These are phyloP conservation scores for Fraxinus baroniana DNA, from an alignment of 305 asterid genomes.

Conservation along the genomic window DNA sequence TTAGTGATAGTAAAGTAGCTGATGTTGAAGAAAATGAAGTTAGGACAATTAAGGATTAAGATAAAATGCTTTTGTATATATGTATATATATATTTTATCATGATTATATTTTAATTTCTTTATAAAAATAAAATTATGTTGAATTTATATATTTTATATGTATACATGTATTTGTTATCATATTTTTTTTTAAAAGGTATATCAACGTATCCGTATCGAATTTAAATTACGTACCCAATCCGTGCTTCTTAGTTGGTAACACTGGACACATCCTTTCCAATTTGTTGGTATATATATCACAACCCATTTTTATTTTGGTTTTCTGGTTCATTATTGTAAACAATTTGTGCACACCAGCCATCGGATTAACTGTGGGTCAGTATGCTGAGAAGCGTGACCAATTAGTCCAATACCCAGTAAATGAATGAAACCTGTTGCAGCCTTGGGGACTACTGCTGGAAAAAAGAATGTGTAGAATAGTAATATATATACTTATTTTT, in stretches of 20 bases:
- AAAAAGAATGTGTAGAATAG: background rate
- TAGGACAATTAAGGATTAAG: background rate
- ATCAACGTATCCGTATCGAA: background rate
- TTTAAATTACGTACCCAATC: background rate
- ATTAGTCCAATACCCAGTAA: background rate
- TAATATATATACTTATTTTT: background rate
- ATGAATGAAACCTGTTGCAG: background rate
- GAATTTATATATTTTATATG: too few species aligned
- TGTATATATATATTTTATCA: too few species aligned
- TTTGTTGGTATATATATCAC: background rate
- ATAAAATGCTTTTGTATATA: background rate
- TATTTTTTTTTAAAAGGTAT: too few species aligned
- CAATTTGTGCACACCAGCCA: background rate
- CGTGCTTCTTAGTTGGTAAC: background rate
- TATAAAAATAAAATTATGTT: too few species aligned
- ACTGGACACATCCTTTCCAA: background rate
- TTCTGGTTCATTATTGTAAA: background rate
- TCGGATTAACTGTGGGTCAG: background rate
- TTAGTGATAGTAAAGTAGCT: background rate
- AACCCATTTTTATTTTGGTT: background rate
- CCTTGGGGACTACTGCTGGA: background rate
- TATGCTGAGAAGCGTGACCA: background rate
- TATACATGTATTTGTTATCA: background rate
- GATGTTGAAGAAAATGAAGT: background rate
- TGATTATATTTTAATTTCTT: too few species aligned